Evolutionary conservation across 179 eudicot species (phyloP).

Genomic region (Amaranthus tricolor): DNA sequence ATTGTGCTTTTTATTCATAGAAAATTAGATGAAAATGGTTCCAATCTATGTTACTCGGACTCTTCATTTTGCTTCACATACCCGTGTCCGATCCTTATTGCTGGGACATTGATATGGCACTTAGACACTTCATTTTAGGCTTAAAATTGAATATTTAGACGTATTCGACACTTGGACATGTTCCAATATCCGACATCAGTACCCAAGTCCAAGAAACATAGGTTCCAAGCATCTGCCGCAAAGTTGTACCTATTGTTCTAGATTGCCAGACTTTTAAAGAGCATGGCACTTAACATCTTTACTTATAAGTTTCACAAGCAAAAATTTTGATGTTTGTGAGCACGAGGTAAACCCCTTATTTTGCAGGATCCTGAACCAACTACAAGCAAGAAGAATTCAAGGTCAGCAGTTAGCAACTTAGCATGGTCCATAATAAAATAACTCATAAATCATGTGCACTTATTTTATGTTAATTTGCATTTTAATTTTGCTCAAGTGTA

Average conservation of each 20-base stretch:
- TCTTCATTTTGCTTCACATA: no score
- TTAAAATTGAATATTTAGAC: no score
- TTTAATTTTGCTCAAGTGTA: no score
- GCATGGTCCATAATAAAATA: no score
- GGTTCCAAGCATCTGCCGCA: background rate
- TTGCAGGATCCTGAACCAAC: slow-evolving; percentile 14
- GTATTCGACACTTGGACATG: no score
- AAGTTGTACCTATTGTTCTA: slow-evolving; percentile 1
- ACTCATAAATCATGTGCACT: no score
- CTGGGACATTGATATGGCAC: no score
- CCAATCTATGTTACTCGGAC: background rate
- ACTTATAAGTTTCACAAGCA: slow-evolving; percentile 8
- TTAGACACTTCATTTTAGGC: no score
- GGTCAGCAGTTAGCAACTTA: background rate
- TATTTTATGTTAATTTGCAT: no score
- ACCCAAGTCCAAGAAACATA: no score
- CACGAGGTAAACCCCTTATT: slow-evolving; percentile 14
- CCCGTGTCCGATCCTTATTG: no score
- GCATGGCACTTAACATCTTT: slow-evolving; percentile 2
- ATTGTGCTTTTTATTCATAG: slow-evolving; percentile 12
- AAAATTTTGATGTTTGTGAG: background rate
- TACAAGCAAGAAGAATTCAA: slow-evolving; percentile 7
- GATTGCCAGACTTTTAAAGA: background rate
- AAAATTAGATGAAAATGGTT: slow-evolving; percentile 3
- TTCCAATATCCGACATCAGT: no score